Conservation (phyloP, 2,329 filamentous ascomycete genomes). For the Xylariaceae sp. region DNA sequence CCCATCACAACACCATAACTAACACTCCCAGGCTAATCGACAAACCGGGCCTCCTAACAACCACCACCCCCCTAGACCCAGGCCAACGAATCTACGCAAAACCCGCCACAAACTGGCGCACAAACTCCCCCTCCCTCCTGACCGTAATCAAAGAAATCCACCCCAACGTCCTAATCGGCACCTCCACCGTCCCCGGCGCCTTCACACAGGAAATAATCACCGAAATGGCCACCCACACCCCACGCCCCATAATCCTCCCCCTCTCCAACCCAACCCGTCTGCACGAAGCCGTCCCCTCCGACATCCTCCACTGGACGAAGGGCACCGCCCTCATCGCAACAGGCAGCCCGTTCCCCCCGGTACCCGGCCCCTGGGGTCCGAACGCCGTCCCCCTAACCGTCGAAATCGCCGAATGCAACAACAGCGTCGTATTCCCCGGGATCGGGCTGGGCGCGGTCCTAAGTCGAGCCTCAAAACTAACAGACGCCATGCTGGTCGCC, state of each 20-base stretch:
- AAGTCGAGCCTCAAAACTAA: slow-evolving; percentile 59
- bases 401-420: slow-evolving; percentile 75
- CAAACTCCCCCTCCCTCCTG: slow-evolving; percentile 51
- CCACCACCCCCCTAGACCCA: slow-evolving; percentile 54
- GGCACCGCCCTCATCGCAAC: slow-evolving; percentile 76
- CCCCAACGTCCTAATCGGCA: slow-evolving; percentile 78
- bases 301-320: slow-evolving; percentile 72
- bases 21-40: slow-evolving; percentile 64
- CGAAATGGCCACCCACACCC: slow-evolving; percentile 69
- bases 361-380: slow-evolving; percentile 53
- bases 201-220: slow-evolving; percentile 71
- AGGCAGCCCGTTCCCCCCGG: slow-evolving; percentile 74
- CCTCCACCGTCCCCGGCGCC: slow-evolving; percentile 68
- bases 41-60: slow-evolving; percentile 70
- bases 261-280: slow-evolving; percentile 80
- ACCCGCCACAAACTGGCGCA: slow-evolving; percentile 57
- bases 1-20: neutral
- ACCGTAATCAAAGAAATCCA: slow-evolving; percentile 64
- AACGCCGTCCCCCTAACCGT: slow-evolving; percentile 42
- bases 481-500: slow-evolving; percentile 75
- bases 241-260: slow-evolving; percentile 72
- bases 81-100: slow-evolving; percentile 66
- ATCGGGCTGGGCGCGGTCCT: slow-evolving; percentile 78
- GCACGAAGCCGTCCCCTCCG: slow-evolving; percentile 73
- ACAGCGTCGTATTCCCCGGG: slow-evolving; percentile 77